Percentiles rank a stretch among this genome's conserved stretches.
Conservation (phyloP, 2,329 filamentous ascomycete genomes). For the Coniochaeta hoffmannii region DNA sequence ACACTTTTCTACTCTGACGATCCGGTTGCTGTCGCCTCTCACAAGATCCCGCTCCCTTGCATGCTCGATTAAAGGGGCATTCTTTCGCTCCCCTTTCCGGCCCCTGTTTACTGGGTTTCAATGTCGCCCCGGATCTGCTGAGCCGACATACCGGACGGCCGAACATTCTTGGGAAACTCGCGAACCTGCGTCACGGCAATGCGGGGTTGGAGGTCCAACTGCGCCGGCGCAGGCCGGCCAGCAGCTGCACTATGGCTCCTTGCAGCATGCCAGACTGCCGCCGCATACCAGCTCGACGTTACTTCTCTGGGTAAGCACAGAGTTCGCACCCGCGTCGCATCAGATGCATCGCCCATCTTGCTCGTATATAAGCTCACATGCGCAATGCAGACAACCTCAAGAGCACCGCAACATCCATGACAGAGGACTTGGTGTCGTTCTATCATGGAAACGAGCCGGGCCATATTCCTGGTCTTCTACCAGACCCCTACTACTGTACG, state of each 20-base stretch:
- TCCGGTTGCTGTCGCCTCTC: background rate
- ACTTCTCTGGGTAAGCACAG: conserved; percentile 14
- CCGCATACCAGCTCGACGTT: conserved; percentile 15
- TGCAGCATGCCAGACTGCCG: conserved; percentile 4
- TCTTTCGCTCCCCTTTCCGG: background rate
- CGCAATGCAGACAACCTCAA: conserved; percentile 54
- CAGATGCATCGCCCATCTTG: background rate
- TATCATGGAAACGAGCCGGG: conserved; percentile 43
- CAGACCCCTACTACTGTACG: conserved; percentile 46
- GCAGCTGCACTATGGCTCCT: conserved; percentile 9
- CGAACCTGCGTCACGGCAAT: conserved; percentile 4
- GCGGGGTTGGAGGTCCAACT: conserved; percentile 1
- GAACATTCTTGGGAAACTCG: background rate
- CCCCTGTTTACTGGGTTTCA: background rate
- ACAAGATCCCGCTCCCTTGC: background rate
- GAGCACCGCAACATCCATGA: conserved; percentile 39
- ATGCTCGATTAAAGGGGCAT: background rate
- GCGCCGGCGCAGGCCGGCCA: background rate
- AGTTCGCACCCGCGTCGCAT: background rate
- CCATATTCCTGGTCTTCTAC: conserved; percentile 42
- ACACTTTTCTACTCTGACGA: background rate
- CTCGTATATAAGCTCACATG: background rate
- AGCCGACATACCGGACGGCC: conserved; percentile 1
- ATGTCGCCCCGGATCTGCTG: conserved; percentile 1
- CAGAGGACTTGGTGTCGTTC: conserved; percentile 41